Evolutionary conservation across 768 basidiomycete species (phyloP).

Genomic region (Collybia mongolica): DNA sequence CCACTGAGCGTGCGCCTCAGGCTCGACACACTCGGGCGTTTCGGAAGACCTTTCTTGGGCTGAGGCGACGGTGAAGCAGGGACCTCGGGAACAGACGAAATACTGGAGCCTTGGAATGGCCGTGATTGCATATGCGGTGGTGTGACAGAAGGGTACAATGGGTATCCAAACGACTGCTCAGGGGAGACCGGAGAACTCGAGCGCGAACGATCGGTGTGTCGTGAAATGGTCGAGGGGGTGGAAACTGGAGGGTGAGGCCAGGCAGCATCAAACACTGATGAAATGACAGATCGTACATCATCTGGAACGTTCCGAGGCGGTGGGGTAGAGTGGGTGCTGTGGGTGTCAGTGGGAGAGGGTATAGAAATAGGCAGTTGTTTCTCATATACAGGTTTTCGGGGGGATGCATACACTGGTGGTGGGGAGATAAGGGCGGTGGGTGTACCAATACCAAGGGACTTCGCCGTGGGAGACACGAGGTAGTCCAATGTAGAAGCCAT

Average conservation of each 20-base stretch:
- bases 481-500: conserved; percentile 43
- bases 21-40: conserved; percentile 23
- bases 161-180: conserved; percentile 15
- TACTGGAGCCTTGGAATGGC: conserved; percentile 30
- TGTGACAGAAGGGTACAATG: conserved; percentile 16
- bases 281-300: conserved; percentile 32
- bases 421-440: conserved; percentile 21
- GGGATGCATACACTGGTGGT: conserved; percentile 15
- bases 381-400: conserved; percentile 8
- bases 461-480: conserved; percentile 42
- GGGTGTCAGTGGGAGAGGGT: conserved; percentile 8
- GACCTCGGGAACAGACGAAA: conserved; percentile 21
- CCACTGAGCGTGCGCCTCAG: conserved; percentile 24
- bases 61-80: conserved; percentile 9
- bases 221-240: conserved; percentile 4
- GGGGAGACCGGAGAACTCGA: conserved; percentile 2
- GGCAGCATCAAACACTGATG: conserved; percentile 33
- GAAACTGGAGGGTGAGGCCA: conserved; percentile 38
- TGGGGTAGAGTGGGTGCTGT: conserved; percentile 5
- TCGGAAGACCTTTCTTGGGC: conserved; percentile 14
- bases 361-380: conserved; percentile 4
- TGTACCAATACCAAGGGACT: conserved; percentile 35
- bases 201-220: background rate
- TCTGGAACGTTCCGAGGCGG: conserved; percentile 23
- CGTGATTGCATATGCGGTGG: conserved; percentile 17